Percentiles rank a stretch among this genome's conserved stretches.
Conservation (phyloP, 768 basidiomycete genomes). For the Boletus sensibilis region DNA sequence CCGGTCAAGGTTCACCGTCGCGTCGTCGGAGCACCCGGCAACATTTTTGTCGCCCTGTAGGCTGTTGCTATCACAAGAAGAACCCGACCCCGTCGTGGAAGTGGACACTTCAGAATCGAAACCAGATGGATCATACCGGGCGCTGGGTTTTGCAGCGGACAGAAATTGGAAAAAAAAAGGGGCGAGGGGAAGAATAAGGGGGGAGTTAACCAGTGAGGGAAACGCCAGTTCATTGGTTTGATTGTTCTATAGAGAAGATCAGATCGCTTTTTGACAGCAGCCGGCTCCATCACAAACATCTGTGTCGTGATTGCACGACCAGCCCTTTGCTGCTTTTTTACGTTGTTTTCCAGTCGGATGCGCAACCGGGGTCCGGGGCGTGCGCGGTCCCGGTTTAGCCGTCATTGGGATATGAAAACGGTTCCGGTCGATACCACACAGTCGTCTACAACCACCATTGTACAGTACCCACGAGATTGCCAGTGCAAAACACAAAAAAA, state of each 20-base stretch:
- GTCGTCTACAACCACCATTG: background rate
- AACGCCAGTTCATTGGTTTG: background rate
- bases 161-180: background rate
- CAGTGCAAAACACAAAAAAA: background rate
- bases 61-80: background rate
- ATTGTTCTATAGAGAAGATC: background rate
- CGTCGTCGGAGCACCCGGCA: background rate
- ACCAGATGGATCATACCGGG: background rate
- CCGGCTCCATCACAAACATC: background rate
- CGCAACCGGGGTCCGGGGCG: background rate
- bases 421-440: slow-evolving; percentile 11
- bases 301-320: background rate
- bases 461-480: background rate
- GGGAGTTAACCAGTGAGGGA: background rate
- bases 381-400: slow-evolving; percentile 7
- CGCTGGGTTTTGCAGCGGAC: background rate
- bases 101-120: background rate
- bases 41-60: background rate
- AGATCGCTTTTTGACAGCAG: background rate
- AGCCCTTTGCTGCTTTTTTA: too few relatives aligned
- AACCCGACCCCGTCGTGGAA: background rate
- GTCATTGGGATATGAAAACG: slow-evolving; percentile 9
- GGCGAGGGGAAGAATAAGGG: background rate
- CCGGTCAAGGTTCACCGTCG: background rate
- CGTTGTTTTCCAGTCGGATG: background rate